phyloP scores from a whole-genome alignment of 1,284 basidiomycete genomes.

The Phylloboletellus chloephorus region DNA sequence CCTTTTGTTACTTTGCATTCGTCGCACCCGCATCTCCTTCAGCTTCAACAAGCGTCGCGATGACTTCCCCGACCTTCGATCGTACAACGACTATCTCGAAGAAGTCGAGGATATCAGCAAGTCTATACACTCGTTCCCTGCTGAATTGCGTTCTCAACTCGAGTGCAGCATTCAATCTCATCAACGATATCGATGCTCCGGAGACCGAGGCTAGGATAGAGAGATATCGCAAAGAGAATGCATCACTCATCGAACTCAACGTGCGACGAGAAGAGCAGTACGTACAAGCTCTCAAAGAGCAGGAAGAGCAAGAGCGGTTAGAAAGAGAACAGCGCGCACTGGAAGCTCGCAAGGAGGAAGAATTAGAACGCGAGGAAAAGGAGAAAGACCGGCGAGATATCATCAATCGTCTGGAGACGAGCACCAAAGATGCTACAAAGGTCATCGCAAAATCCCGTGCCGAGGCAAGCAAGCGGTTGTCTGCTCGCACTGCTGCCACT shows the following conservation, averaged over 20 bases:
- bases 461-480: constrained; percentile 53
- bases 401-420: constrained; percentile 75
- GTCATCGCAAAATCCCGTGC: constrained; percentile 67
- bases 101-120: constrained; percentile 92
- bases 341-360: constrained; percentile 63
- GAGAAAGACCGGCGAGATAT: constrained; percentile 71
- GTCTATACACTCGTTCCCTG: constrained; percentile 26
- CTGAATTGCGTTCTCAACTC: constrained; percentile 10
- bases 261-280: constrained; percentile 73
- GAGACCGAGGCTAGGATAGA: constrained; percentile 83
- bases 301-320: constrained; percentile 66
- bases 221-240: constrained; percentile 77
- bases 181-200: constrained; percentile 84
- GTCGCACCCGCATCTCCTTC: neutral
- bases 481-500: constrained; percentile 47
- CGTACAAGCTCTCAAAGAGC: constrained; percentile 60
- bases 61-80: constrained; percentile 78
- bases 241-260: constrained; percentile 74
- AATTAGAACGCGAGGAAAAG: constrained; percentile 71
- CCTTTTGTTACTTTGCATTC: neutral
- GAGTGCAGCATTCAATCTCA: constrained; percentile 83
- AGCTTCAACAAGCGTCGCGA: constrained; percentile 93
- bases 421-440: constrained; percentile 60
- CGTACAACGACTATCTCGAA: constrained; percentile 97
- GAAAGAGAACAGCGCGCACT: constrained; percentile 71